These are phyloP conservation scores for Dothistroma septosporum DNA, from an alignment of 2,329 filamentous ascomycete species.

Conservation along the genomic window DNA sequence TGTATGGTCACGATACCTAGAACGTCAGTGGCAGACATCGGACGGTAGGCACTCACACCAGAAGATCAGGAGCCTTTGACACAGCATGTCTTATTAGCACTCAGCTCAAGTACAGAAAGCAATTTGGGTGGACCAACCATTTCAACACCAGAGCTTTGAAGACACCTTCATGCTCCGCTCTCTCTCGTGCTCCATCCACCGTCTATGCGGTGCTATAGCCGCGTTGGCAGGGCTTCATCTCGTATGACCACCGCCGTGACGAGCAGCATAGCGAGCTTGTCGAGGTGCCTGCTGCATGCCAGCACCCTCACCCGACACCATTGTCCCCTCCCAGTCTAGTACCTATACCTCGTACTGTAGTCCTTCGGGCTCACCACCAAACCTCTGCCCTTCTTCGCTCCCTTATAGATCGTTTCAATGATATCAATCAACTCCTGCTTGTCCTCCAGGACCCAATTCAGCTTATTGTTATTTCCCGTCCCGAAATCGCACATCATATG, in stretches of 20 bases:
- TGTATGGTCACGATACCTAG: background rate
- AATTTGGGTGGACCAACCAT: constrained; percentile 11
- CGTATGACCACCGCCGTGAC: background rate
- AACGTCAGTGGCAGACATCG: background rate
- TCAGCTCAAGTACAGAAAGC: background rate
- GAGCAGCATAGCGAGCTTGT: background rate
- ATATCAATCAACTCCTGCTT: constrained; percentile 99
- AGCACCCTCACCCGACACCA: background rate
- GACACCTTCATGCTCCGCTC: background rate
- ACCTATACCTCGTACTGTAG: constrained; percentile 66
- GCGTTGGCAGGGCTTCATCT: background rate
- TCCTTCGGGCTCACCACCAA: constrained; percentile 94
- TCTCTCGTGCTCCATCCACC: too few species aligned
- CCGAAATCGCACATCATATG: constrained; percentile 99
- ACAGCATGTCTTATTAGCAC: constrained; percentile 3
- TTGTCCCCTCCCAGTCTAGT: constrained; percentile 39
- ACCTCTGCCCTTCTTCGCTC: constrained; percentile 97
- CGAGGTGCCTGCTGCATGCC: background rate
- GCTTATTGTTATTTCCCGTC: constrained; percentile 97
- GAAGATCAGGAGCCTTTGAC: background rate
- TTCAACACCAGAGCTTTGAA: background rate
- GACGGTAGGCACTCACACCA: background rate
- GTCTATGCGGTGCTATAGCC: background rate
- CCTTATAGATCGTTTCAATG: constrained; percentile 93
- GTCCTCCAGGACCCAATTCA: constrained; percentile 94